phyloP scores from a whole-genome alignment of 2,329 filamentous ascomycete genomes.

The Alternaria arborescens region DNA sequence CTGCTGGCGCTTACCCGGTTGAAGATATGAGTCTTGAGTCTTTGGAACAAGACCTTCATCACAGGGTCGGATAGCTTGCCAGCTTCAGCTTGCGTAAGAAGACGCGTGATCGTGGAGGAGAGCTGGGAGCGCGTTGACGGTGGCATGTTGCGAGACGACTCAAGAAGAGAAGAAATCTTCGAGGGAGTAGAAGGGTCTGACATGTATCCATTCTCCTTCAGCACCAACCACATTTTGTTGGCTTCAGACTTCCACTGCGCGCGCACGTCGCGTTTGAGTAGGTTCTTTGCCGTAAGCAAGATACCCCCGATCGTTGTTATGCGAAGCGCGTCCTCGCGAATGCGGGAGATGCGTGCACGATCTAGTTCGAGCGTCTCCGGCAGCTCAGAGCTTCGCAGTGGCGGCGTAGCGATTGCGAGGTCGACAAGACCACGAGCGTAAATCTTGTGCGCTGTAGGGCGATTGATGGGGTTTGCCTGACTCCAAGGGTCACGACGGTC shows the following conservation, averaged over 20 bases:
- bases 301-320: slow-evolving; percentile 79
- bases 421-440: slow-evolving; percentile 80
- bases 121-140: slow-evolving; percentile 56
- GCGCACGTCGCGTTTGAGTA: slow-evolving; percentile 81
- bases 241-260: slow-evolving; percentile 80
- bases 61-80: slow-evolving; percentile 67
- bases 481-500: slow-evolving; percentile 74
- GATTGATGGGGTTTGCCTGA: slow-evolving; percentile 62
- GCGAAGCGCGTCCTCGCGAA: slow-evolving; percentile 66
- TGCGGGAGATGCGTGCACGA: slow-evolving; percentile 66
- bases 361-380: slow-evolving; percentile 81
- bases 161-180: slow-evolving; percentile 59
- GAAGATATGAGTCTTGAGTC: slow-evolving; percentile 72
- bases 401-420: slow-evolving; percentile 72
- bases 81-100: slow-evolving; percentile 61
- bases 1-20: slow-evolving; percentile 70
- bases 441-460: slow-evolving; percentile 73
- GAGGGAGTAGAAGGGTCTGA: slow-evolving; percentile 60
- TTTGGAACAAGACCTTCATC: slow-evolving; percentile 72
- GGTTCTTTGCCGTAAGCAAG: slow-evolving; percentile 80
- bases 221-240: slow-evolving; percentile 72
- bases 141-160: slow-evolving; percentile 61
- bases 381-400: slow-evolving; percentile 63
- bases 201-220: slow-evolving; percentile 68
- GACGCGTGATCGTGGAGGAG: slow-evolving; percentile 56